Conservation (phyloP, 2,329 filamentous ascomycete genomes). For the Pseudogymnoascus sp. region DNA sequence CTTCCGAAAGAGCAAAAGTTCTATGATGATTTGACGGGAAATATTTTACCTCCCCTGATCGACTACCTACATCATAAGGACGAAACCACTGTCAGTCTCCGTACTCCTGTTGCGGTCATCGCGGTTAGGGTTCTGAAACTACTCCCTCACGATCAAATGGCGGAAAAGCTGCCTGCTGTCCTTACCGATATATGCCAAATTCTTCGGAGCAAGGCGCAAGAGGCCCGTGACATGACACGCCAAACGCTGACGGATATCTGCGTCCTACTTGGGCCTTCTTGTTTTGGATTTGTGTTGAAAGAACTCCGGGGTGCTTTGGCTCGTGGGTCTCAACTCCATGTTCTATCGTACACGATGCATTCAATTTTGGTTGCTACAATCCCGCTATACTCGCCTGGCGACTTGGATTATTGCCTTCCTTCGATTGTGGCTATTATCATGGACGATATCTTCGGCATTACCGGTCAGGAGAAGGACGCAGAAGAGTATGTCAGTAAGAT, state of each 20-base stretch:
- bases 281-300: constrained; percentile 87
- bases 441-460: constrained; percentile 92
- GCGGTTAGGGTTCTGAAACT: constrained; percentile 79
- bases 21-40: constrained; percentile 59
- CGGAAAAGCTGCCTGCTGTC: constrained; percentile 67
- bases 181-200: constrained; percentile 91
- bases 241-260: constrained; percentile 82
- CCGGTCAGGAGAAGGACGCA: constrained; percentile 92
- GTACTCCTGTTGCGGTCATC: constrained; percentile 82
- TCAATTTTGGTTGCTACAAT: constrained; percentile 72
- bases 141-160: constrained; percentile 64
- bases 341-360: constrained; percentile 90
- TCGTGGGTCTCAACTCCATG: constrained; percentile 85
- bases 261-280: constrained; percentile 67
- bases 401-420: constrained; percentile 77
- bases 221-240: constrained; percentile 82
- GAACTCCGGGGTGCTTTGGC: constrained; percentile 76
- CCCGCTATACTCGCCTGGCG: constrained; percentile 66
- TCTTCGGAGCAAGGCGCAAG: constrained; percentile 76
- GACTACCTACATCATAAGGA: constrained; percentile 89
- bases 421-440: constrained; percentile 78
- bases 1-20: constrained; percentile 61
- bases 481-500: constrained; percentile 91
- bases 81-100: constrained; percentile 85
- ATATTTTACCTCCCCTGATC: constrained; percentile 71